Evolutionary conservation across 129 eudicot genomes (phyloP).

Genomic region (Centella asiatica): DNA sequence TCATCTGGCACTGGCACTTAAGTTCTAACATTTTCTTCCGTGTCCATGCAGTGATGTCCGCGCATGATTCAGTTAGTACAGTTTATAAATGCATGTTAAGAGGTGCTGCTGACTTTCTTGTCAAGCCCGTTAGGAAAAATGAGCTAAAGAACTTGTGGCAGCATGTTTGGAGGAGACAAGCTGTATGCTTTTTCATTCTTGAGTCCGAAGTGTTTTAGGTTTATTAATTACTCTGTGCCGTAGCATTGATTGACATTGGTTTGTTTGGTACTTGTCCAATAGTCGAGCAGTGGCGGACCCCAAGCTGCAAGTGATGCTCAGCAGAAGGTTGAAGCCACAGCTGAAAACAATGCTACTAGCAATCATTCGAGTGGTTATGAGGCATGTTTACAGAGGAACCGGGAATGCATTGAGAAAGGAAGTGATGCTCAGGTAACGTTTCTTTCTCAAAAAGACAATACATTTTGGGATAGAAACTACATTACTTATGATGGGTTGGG

Average conservation of each 20-base stretch:
- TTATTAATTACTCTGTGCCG: background rate
- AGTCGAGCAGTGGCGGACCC: constrained; percentile 43
- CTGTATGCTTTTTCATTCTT: constrained; percentile 25
- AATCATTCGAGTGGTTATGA: constrained; percentile 77
- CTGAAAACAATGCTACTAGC: constrained; percentile 79
- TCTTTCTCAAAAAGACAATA: background rate
- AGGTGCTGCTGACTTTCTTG: constrained; percentile 92
- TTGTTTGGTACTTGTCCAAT: constrained; percentile 15
- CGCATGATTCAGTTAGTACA: constrained; percentile 71
- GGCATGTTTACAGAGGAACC: constrained; percentile 46
- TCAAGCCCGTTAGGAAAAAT: constrained; percentile 83
- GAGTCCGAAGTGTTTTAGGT: background rate
- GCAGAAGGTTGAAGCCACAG: constrained; percentile 79
- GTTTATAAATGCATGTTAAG: constrained; percentile 78
- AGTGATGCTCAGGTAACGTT: constrained; percentile 85
- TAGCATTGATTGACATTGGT: constrained; percentile 10
- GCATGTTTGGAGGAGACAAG: constrained; percentile 89
- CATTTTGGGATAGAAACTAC: no score
- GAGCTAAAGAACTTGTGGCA: constrained; percentile 92
- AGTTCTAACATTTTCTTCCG: constrained; percentile 12
- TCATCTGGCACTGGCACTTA: background rate
- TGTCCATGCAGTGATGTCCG: constrained; percentile 77
- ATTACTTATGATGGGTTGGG: background rate
- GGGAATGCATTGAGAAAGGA: constrained; percentile 84
- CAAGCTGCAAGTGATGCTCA: constrained; percentile 52